Conservation (phyloP, 805 yeast genomes). For the Ogataea paradorogensis region DNA sequence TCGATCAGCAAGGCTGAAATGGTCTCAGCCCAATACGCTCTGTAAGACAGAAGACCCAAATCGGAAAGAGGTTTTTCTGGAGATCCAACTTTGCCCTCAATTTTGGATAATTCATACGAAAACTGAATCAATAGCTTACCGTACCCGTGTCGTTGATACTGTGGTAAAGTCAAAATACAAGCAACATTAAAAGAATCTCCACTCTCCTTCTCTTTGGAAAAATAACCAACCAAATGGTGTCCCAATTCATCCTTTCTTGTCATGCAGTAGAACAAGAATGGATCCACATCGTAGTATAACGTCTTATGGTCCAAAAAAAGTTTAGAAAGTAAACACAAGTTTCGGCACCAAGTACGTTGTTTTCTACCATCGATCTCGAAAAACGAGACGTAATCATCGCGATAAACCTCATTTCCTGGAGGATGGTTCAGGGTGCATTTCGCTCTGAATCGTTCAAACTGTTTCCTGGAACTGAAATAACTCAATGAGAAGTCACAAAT, state of each 20-base stretch:
- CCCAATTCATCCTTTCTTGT: conserved; percentile 85
- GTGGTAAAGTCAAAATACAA: conserved; percentile 93
- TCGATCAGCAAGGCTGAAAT: conserved; percentile 72
- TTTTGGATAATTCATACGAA: conserved; percentile 84
- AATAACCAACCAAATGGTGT: conserved; percentile 94
- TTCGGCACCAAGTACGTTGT: conserved; percentile 97
- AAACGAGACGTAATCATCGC: conserved; percentile 89
- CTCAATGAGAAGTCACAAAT: conserved; percentile 89
- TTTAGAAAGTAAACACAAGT: conserved; percentile 85
- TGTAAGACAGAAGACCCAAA: conserved; percentile 85
- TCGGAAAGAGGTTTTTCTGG: conserved; percentile 98
- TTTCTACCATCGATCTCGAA: conserved; percentile 97
- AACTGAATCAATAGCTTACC: conserved; percentile 91
- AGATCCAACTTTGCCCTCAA: conserved; percentile 88
- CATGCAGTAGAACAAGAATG: conserved; percentile 95
- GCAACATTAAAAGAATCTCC: conserved; percentile 96
- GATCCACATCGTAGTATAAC: conserved; percentile 95
- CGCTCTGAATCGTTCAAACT: conserved; percentile 85
- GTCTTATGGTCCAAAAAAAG: conserved; percentile 94
- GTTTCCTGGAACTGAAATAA: conserved; percentile 85
- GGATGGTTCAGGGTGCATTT: conserved; percentile 93
- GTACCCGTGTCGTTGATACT: conserved; percentile 92
- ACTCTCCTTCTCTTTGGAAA: conserved; percentile 94
- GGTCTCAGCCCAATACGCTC: conserved; percentile 96
- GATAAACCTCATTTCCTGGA: conserved; percentile 95